These are phyloP conservation scores for Fusarium falciforme DNA, from an alignment of 2,329 filamentous ascomycete species.

Conservation along the genomic window DNA sequence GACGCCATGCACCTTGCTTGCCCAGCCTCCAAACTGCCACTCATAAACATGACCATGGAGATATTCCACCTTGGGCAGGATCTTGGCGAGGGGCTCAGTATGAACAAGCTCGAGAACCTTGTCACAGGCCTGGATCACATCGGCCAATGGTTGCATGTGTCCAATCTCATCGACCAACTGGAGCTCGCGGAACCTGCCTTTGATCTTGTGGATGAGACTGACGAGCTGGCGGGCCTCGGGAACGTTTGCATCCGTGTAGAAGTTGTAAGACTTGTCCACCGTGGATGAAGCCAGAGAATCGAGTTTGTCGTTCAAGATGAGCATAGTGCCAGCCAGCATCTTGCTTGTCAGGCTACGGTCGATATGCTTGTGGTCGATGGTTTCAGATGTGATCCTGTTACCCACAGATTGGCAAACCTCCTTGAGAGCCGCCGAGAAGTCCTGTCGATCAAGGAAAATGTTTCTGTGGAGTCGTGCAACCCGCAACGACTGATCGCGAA, in stretches of 20 bases:
- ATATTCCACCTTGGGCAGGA: conserved; percentile 88
- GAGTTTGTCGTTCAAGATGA: conserved; percentile 73
- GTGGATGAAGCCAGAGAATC: conserved; percentile 53
- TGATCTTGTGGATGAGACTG: conserved; percentile 74
- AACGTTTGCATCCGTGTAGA: conserved; percentile 87
- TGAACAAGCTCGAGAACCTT: conserved; percentile 81
- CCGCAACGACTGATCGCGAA: conserved; percentile 68
- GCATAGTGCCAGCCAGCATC: conserved; percentile 74
- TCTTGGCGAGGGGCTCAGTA: conserved; percentile 84
- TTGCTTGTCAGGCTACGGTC: conserved; percentile 58
- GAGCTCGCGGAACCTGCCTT: conserved; percentile 78
- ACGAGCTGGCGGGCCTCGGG: conserved; percentile 80
- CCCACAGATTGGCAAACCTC: conserved; percentile 58
- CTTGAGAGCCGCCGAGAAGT: conserved; percentile 56
- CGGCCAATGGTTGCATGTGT: conserved; percentile 80
- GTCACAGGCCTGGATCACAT: conserved; percentile 81
- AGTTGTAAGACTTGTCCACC: conserved; percentile 74
- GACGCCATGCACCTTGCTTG: conserved; percentile 81
- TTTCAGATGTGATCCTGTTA: conserved; percentile 49
- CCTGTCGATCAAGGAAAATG: conserved; percentile 60
- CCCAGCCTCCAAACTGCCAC: conserved; percentile 90
- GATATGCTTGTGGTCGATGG: conserved; percentile 41
- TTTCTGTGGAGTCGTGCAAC: conserved; percentile 70
- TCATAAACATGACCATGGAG: conserved; percentile 88
- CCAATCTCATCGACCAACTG: conserved; percentile 73